Percentiles rank a stretch among this genome's conserved stretches.
These are phyloP conservation scores for Saposhnikovia divaricata DNA, from an alignment of 129 eudicot genomes.

Conservation along the genomic window DNA sequence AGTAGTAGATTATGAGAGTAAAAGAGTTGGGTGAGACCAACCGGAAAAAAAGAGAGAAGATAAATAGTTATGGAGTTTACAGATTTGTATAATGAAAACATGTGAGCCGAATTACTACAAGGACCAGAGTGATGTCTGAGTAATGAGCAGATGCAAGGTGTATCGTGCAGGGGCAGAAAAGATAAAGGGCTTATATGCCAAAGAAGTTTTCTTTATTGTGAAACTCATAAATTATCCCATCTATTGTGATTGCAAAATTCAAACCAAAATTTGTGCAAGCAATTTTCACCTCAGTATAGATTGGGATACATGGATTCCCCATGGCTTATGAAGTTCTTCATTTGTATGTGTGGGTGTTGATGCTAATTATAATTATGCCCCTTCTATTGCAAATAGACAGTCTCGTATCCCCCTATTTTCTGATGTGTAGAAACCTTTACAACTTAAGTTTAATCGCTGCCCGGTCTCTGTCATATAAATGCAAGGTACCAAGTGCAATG, in stretches of 20 bases:
- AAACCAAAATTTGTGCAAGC: neutral
- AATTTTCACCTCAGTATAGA: neutral
- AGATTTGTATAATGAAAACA: neutral
- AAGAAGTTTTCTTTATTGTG: neutral
- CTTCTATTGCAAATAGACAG: neutral
- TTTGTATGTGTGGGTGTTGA: neutral
- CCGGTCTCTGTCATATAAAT: neutral
- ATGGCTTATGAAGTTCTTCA: neutral
- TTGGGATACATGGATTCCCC: neutral
- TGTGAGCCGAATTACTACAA: neutral
- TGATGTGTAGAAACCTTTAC: neutral
- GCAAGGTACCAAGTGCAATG: too few species aligned
- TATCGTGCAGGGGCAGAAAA: neutral
- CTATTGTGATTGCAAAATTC: neutral
- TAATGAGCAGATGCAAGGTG: neutral
- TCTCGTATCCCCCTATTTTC: neutral
- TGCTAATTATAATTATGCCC: neutral
- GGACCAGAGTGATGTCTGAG: neutral
- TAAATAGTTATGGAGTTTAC: neutral
- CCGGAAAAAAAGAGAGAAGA: neutral
- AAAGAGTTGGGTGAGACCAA: conserved; percentile 5
- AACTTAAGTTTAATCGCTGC: neutral
- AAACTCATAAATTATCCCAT: neutral
- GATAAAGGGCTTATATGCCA: neutral
- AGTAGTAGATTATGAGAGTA: conserved; percentile 2